Base-by-base conservation (phyloP, 352 stramenopile genomes). In the Phytophthora tentaculata region DNA sequence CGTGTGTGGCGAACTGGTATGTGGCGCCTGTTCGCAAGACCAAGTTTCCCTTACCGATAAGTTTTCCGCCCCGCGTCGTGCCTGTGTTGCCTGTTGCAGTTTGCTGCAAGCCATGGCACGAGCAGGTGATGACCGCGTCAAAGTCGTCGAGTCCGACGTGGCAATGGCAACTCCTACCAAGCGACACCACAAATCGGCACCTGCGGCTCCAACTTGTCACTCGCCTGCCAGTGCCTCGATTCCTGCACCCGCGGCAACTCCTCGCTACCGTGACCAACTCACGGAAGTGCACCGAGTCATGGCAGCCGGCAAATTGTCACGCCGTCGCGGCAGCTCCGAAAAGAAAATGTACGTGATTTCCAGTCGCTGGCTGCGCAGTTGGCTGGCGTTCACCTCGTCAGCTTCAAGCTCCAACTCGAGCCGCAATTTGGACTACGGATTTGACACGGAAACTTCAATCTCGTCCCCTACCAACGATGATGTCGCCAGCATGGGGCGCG, bases 1-100 rank as follows among this genome's bases (percentile, higher is more conserved):
- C 49, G 73, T 94, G 20, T 95, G 87, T 54, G 87, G 87, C 49
- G 80, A 91, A 54, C 66, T 95, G 47, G 79, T 95, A 39, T 95
- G 88, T 49, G 83, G 84, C 47, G 74, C 80, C 16, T 95, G 88
- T 55, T 92, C 86, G 26, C 71, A 73, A 41, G 84, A 90, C 65
- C 80, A 88, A 51, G 81, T 88, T 17, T 57, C 78, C 29, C 65
- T 91, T n/a, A 71, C 71, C 12, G 73, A 71, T 28, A 77, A 80
- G 45, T 92, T 92, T 58, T 53, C 76, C 23, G 67, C 71, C 0
- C 80, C 84, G 24, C 83, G 87, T 49, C 82, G 84, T 12, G 77
- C 81, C 2, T 93, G 84, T 52, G 70, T 78, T 23, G 84, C 83
- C 17, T 93, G 84, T 60, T 81, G 86, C 45, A 77, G 65, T 44